These are phyloP conservation scores for Stramenopiles sp. DNA, from an alignment of 352 stramenopile species.

Conservation along the genomic window DNA sequence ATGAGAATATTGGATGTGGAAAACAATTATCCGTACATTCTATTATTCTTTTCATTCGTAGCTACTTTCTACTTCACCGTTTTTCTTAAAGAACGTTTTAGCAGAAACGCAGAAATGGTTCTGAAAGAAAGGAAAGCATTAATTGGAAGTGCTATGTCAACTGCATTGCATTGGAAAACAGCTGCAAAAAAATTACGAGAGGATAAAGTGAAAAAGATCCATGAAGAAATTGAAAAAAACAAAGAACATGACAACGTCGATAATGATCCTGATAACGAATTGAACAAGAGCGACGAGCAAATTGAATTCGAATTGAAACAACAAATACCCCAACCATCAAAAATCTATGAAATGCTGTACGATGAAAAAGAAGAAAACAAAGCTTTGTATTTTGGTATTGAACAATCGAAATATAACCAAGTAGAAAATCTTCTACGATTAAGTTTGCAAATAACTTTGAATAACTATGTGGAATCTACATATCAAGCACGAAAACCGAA, in stretches of 20 bases:
- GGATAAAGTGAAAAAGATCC: neutral
- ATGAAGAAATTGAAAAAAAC: neutral
- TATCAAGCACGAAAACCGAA: neutral
- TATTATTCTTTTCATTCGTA: neutral
- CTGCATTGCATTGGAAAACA: constrained; percentile 1
- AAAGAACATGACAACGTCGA: neutral
- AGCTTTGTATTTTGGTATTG: neutral
- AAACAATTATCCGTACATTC: neutral
- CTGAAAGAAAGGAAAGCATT: neutral
- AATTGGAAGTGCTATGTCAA: neutral
- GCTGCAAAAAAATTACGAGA: neutral
- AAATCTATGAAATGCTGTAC: neutral
- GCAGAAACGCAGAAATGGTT: neutral
- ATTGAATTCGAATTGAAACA: neutral
- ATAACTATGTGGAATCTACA: neutral
- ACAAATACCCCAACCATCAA: neutral
- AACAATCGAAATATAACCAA: neutral
- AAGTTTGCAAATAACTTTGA: neutral
- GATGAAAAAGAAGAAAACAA: constrained; percentile 1
- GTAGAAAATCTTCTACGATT: neutral
- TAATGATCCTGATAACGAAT: neutral
- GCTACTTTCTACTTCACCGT: neutral
- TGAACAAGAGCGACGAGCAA: neutral
- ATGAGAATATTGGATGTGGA: neutral
- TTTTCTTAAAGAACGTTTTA: neutral